A percentile compares a stretch with the other conserved stretches of the same genome.
These are phyloP conservation scores for Penicillium oxalicum DNA, from an alignment of 2,329 filamentous ascomycete genomes.

Conservation along the genomic window DNA sequence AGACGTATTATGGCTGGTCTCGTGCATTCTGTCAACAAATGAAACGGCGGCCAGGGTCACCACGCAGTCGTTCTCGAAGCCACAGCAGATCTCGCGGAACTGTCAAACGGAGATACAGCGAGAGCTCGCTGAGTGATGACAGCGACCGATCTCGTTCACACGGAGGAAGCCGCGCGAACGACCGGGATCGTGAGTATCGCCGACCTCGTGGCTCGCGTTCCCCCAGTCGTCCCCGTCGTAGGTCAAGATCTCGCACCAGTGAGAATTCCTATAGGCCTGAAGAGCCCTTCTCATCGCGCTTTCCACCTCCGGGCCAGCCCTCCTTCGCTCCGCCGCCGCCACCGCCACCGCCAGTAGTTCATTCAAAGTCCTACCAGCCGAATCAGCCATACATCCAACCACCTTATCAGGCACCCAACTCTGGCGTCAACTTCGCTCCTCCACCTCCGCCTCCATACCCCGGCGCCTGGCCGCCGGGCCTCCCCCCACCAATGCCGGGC, in stretches of 20 bases:
- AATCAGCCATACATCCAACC: constrained; percentile 5
- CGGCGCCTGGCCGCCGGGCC: constrained; percentile 31
- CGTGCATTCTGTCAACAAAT: constrained; percentile 73
- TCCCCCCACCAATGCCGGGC: constrained; percentile 26
- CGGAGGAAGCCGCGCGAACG: constrained; percentile 27
- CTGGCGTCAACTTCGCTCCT: constrained; percentile 19
- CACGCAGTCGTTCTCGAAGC: constrained; percentile 44
- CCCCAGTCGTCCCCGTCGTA: constrained; percentile 21
- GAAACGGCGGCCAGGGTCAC: constrained; percentile 46
- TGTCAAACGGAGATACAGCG: constrained; percentile 36
- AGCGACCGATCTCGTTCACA: constrained; percentile 25
- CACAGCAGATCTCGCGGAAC: constrained; percentile 42
- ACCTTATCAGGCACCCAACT: constrained; percentile 6
- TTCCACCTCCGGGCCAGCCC: constrained; percentile 11
- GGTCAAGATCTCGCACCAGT: constrained; percentile 22
- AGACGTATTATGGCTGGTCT: constrained; percentile 88
- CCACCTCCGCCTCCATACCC: constrained; percentile 31
- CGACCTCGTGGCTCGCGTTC: constrained; percentile 23
- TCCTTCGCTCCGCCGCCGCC: background rate
- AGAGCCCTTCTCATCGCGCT: constrained; percentile 17
- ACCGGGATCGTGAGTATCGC: constrained; percentile 15
- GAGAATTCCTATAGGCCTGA: constrained; percentile 32
- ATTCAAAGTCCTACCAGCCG: background rate
- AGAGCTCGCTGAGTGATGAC: constrained; percentile 28
- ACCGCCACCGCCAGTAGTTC: no score